Evolutionary conservation across 257 asterid genomes (phyloP).

Genomic region (Solanum chiquidenum): DNA sequence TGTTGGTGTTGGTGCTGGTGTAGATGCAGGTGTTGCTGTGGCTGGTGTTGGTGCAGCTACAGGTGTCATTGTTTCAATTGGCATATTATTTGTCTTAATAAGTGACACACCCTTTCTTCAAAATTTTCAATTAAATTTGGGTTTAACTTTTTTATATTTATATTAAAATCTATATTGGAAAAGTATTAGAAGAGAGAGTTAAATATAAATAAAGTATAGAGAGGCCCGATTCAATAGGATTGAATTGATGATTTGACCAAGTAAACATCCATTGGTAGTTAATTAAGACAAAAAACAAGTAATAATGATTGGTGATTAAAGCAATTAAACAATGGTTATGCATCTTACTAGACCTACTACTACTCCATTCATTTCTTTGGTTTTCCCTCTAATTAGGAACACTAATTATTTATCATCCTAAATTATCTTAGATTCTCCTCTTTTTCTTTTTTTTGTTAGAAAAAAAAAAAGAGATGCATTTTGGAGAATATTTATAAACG

Average conservation of each 20-base stretch:
- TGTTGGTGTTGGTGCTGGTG: neutral
- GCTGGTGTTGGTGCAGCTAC: constrained; percentile 4
- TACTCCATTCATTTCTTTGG: neutral
- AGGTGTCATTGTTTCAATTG: constrained; percentile 27
- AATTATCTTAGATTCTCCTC: neutral
- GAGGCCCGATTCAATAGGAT: constrained; percentile 1
- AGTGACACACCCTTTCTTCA: neutral
- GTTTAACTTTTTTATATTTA: neutral
- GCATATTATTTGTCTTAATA: constrained; percentile 5
- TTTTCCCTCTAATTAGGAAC: neutral
- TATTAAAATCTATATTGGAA: neutral
- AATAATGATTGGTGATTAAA: neutral
- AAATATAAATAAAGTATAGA: neutral
- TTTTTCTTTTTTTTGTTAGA: neutral
- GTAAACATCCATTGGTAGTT: constrained; percentile 10
- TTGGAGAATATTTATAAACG: neutral
- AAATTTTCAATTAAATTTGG: neutral
- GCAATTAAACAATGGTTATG: constrained; percentile 2
- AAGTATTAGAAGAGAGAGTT: neutral
- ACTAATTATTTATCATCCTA: neutral
- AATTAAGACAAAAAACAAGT: neutral
- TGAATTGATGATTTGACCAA: constrained; percentile 22
- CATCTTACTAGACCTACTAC: constrained; percentile 3
- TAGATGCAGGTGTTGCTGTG: neutral
- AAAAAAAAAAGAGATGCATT: neutral